Percentiles rank a stretch among this genome's conserved stretches.
Conservation (phyloP, 495 filamentous ascomycete species). For the Xylaria telfairii region DNA sequence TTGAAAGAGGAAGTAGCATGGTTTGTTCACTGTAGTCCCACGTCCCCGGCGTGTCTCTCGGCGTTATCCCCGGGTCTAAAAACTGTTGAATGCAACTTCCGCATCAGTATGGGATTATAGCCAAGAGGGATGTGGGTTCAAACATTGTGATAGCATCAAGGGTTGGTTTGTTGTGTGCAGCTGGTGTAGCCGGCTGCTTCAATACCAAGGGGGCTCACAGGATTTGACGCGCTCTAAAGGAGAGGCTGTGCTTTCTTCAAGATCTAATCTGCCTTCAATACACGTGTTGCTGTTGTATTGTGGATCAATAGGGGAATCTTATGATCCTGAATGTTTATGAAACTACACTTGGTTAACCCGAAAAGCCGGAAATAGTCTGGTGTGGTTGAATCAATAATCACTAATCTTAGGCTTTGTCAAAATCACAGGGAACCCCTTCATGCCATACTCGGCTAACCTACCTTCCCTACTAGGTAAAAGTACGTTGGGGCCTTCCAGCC, state of each 20-base stretch:
- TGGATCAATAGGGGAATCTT: background rate
- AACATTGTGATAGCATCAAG: background rate
- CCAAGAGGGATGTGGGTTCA: slow-evolving; percentile 1
- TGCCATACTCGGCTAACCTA: background rate
- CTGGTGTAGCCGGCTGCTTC: background rate
- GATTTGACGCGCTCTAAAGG: slow-evolving; percentile 1
- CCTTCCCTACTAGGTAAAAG: background rate
- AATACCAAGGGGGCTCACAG: background rate
- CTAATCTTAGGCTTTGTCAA: background rate
- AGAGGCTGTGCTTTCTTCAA: background rate
- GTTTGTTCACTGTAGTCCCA: background rate
- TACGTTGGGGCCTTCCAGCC: background rate
- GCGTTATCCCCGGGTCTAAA: slow-evolving; percentile 1
- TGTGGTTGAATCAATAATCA: background rate
- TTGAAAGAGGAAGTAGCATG: slow-evolving; percentile 18
- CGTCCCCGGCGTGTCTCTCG: slow-evolving; percentile 13
- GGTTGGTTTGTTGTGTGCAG: background rate
- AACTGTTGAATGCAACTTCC: slow-evolving; percentile 3
- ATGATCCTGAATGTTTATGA: background rate
- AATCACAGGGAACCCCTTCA: background rate
- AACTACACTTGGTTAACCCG: background rate
- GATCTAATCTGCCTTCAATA: background rate
- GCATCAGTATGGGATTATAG: background rate
- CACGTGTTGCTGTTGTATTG: background rate
- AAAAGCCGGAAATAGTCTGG: background rate